Base-by-base conservation (phyloP, 768 basidiomycete genomes). In the Neoboletus magnificus region DNA sequence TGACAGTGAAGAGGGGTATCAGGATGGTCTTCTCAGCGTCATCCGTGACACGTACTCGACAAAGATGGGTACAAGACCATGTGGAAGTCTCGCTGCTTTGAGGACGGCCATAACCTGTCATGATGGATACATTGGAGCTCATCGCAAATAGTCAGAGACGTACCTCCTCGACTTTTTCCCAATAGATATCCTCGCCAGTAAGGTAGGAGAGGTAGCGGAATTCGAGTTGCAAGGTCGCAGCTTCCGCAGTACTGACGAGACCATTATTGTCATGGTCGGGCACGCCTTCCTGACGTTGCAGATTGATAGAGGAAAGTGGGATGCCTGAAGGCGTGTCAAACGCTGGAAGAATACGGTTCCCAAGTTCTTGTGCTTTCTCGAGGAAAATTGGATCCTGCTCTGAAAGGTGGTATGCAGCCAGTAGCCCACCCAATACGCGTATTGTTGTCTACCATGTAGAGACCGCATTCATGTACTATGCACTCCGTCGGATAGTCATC, bases 151-250 rank as follows among this genome's bases (percentile, higher is more conserved):
- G 16, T 54, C 12, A 25, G 46, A 27, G 16, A 54, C 64, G 3
- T 56, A 89, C 93, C 63, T 79, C 79, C 68, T 94, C 93, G 0
- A 76, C 91, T 58, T 83, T 86, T 52, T 81, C 75, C 93, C 93
- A 95, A 69, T 92, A 98, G 8, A 74, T 71, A 2, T 85, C 81
- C 46, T 95, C 83, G 12, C 82, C 89, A 0, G 91, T 92, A 42
- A 97, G 68, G 56, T 84, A 70, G 48, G 84, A 84, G n/a, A 98
- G 77, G 69, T 97, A 96, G 61, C 87, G 83, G 66, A 98, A 85
- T 71, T 97, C 95, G 20, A 98, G 81, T 70, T 97, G 93, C 23
- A 96, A 74, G 0, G 91, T 95, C 9, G 86, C 82, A n/a, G 85
- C 86, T 67, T 98, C 95, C 0, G 95, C 91, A 12, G 91, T 86